Percentiles rank a stretch among this genome's conserved stretches.
phyloP scores from a whole-genome alignment of 495 filamentous ascomycete species.

The Daldinia concentrica region DNA sequence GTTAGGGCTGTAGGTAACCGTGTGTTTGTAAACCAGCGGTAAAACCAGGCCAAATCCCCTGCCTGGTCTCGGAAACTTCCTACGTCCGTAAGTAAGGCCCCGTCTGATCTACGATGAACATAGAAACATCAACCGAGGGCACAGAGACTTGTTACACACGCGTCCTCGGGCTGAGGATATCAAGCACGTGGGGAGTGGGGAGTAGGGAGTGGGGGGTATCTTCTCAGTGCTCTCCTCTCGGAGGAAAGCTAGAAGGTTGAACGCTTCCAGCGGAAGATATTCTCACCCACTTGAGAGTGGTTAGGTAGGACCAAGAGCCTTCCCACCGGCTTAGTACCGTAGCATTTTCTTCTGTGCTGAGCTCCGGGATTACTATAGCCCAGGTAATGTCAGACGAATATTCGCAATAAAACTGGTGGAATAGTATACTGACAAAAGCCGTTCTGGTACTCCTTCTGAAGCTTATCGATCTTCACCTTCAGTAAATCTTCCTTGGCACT shows the following conservation, averaged over 20 bases:
- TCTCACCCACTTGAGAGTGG: constrained; percentile 66
- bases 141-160: constrained; percentile 22
- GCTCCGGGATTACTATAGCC: constrained; percentile 60
- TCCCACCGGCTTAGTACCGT: constrained; percentile 59
- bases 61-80: constrained; percentile 39
- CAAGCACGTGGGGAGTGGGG: constrained; percentile 20
- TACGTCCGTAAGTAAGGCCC: constrained; percentile 36
- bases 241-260: constrained; percentile 71
- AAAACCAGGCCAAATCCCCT: constrained; percentile 18
- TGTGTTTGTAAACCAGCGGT: constrained; percentile 27
- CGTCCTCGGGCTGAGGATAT: constrained; percentile 14
- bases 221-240: constrained; percentile 62
- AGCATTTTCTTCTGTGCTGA: constrained; percentile 57
- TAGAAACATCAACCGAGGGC: constrained; percentile 41
- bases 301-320: constrained; percentile 63
- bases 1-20: constrained; percentile 42
- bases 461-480: constrained; percentile 70
- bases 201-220: constrained; percentile 45
- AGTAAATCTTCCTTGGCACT: constrained; percentile 80
- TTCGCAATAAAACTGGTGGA: too few species aligned
- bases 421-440: constrained; percentile 72
- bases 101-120: constrained; percentile 38
- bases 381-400: constrained; percentile 21
- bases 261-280: constrained; percentile 65
- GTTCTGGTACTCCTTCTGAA: constrained; percentile 81